Conservation (phyloP, 2,329 filamentous ascomycete species). For the Chalaropsis thielavioides region DNA sequence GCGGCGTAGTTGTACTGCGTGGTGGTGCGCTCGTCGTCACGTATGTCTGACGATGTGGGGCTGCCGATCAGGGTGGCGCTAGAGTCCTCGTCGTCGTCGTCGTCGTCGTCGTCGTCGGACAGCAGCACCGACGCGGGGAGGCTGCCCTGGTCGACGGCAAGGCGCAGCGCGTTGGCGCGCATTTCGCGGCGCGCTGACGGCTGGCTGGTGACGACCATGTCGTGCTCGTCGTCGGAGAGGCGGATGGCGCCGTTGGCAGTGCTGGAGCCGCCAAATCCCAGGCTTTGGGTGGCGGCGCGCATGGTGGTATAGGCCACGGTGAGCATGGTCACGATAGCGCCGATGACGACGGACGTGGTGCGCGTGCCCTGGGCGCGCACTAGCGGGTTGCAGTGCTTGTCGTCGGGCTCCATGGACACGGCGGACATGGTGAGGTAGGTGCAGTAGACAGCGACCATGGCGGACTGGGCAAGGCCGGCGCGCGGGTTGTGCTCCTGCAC, state of each 20-base stretch:
- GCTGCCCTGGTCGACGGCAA: constrained; percentile 83
- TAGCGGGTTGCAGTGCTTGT: constrained; percentile 86
- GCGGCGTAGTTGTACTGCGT: constrained; percentile 95
- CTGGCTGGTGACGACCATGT: constrained; percentile 65
- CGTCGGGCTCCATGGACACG: constrained; percentile 94
- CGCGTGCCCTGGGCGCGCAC: constrained; percentile 73
- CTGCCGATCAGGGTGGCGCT: constrained; percentile 27
- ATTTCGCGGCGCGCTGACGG: constrained; percentile 71
- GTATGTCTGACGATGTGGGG: constrained; percentile 34
- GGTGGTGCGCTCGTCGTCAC: constrained; percentile 75
- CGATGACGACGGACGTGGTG: constrained; percentile 79
- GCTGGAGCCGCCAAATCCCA: constrained; percentile 49
- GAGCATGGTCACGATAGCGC: constrained; percentile 88
- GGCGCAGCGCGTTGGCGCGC: constrained; percentile 78
- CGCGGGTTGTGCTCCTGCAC: constrained; percentile 88
- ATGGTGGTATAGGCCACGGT: constrained; percentile 97
- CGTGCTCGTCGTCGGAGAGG: constrained; percentile 58
- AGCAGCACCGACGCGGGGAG: constrained; percentile 81
- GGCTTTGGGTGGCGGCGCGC: constrained; percentile 78
- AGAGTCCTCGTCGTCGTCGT: constrained; percentile 45
- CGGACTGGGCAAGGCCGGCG: constrained; percentile 89
- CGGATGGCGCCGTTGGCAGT: constrained; percentile 21
- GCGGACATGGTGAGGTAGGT: constrained; percentile 97
- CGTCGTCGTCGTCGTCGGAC: constrained; percentile 52
- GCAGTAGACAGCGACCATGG: constrained; percentile 96